Conservation (phyloP, 2,329 filamentous ascomycete species). For the Samsoniella hepiali region DNA sequence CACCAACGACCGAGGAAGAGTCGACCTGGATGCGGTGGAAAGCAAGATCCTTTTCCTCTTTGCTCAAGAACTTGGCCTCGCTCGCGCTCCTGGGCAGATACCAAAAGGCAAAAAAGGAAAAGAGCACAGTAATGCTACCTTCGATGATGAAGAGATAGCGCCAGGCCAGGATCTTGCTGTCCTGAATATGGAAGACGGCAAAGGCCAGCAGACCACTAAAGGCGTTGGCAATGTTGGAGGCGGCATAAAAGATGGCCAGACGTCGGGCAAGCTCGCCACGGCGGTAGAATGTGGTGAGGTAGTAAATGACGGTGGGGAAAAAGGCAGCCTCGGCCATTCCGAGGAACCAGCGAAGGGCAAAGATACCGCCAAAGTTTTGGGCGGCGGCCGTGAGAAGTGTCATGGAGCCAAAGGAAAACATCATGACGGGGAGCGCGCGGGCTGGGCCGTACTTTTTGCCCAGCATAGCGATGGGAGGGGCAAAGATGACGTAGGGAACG, state of each 20-base stretch:
- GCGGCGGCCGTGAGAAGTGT: constrained; percentile 57
- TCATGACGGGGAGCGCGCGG: constrained; percentile 65
- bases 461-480: constrained; percentile 56
- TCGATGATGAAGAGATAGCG: constrained; percentile 55
- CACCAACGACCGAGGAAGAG: constrained; percentile 59
- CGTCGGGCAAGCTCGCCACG: constrained; percentile 44
- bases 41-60: constrained; percentile 65
- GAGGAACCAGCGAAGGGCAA: constrained; percentile 48
- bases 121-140: constrained; percentile 55
- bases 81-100: constrained; percentile 65
- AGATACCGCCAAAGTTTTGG: constrained; percentile 46
- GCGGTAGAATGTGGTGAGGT: constrained; percentile 50
- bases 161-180: constrained; percentile 40
- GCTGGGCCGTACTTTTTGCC: constrained; percentile 69
- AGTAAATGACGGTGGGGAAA: constrained; percentile 53
- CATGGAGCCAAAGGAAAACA: constrained; percentile 68
- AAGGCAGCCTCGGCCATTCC: constrained; percentile 56
- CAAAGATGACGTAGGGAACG: constrained; percentile 69
- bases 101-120: constrained; percentile 62
- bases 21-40: constrained; percentile 74
- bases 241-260: constrained; percentile 69
- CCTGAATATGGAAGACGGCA: constrained; percentile 46
- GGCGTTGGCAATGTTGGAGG: constrained; percentile 67
- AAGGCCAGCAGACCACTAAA: constrained; percentile 48
- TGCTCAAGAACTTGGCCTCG: constrained; percentile 61